Conservation (phyloP, 108 stramenopile genomes). For the Fragilaria crotonensis region DNA sequence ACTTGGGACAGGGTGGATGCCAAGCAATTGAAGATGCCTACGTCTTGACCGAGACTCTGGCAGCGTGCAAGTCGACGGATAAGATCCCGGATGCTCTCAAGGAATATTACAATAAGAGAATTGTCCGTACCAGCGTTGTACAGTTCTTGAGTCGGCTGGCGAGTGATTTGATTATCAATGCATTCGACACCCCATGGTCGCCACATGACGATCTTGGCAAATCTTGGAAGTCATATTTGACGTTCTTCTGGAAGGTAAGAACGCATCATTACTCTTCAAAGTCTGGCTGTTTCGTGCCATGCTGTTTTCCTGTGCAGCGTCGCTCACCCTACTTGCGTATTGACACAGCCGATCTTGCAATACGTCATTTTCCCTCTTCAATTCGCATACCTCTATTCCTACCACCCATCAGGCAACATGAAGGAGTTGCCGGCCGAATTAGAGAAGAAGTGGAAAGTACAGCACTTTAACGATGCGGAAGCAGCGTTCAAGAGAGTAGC, state of each 20-base stretch:
- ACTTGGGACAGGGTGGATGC: constrained; percentile 94
- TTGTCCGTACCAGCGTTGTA: constrained; percentile 82
- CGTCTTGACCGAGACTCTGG: constrained; percentile 83
- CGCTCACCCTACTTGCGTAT: neutral
- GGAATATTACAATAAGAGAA: constrained; percentile 84
- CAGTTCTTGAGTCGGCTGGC: constrained; percentile 89
- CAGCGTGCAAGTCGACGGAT: constrained; percentile 57
- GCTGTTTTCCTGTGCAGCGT: neutral
- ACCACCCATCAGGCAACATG: constrained; percentile 80
- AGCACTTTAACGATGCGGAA: constrained; percentile 61
- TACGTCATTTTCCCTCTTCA: constrained; percentile 84
- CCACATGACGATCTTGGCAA: constrained; percentile 83
- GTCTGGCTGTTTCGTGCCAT: no score
- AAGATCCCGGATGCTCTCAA: constrained; percentile 71
- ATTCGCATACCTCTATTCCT: constrained; percentile 86
- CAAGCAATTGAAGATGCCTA: constrained; percentile 96
- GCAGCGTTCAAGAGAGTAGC: constrained; percentile 55
- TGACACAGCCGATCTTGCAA: constrained; percentile 58
- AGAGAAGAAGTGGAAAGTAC: constrained; percentile 56
- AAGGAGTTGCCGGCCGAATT: constrained; percentile 55
- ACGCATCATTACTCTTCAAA: no score
- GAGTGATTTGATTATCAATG: constrained; percentile 93
- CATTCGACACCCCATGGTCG: constrained; percentile 89
- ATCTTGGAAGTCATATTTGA: constrained; percentile 86
- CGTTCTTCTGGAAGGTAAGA: constrained; percentile 84